These are phyloP conservation scores for Pharnaceum exiguum DNA, from an alignment of 148 eudicot genomes.

Conservation along the genomic window DNA sequence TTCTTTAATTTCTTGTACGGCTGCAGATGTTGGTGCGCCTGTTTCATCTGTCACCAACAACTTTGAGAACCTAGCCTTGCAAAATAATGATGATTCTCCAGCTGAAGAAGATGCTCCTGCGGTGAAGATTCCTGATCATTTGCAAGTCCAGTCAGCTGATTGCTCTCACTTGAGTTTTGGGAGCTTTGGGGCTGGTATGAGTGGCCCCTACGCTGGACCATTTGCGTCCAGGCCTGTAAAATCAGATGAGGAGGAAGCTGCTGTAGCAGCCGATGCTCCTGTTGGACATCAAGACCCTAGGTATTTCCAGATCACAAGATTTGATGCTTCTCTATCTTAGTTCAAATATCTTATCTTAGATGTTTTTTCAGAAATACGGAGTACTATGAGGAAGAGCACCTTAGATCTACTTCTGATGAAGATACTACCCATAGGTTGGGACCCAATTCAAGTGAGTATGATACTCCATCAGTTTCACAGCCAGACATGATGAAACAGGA, in stretches of 20 bases:
- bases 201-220: slow-evolving; percentile 45
- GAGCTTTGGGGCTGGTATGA: slow-evolving; percentile 64
- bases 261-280: slow-evolving; percentile 44
- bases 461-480: slow-evolving; percentile 58
- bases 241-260: slow-evolving; percentile 41
- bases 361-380: slow-evolving; percentile 59
- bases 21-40: slow-evolving; percentile 38
- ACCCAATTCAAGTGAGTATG: slow-evolving; percentile 45
- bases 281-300: slow-evolving; percentile 56
- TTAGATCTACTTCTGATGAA: slow-evolving; percentile 53
- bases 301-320: slow-evolving; percentile 24
- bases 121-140: slow-evolving; percentile 81
- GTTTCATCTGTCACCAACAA: slow-evolving; percentile 58
- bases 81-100: slow-evolving; percentile 33
- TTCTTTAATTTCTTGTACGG: slow-evolving; percentile 22
- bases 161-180: slow-evolving; percentile 95
- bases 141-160: slow-evolving; percentile 70
- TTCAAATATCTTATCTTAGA: slow-evolving; percentile 4
- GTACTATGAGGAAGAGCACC: slow-evolving; percentile 69
- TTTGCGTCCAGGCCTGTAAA: slow-evolving; percentile 38
- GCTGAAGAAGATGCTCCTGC: slow-evolving; percentile 64
- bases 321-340: background rate
- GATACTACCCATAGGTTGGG: slow-evolving; percentile 52
- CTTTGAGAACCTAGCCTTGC: slow-evolving; percentile 58
- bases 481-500: slow-evolving; percentile 58